These are phyloP conservation scores for Gynandropsis gynandra DNA, from an alignment of 345 rosid species.

Conservation along the genomic window DNA sequence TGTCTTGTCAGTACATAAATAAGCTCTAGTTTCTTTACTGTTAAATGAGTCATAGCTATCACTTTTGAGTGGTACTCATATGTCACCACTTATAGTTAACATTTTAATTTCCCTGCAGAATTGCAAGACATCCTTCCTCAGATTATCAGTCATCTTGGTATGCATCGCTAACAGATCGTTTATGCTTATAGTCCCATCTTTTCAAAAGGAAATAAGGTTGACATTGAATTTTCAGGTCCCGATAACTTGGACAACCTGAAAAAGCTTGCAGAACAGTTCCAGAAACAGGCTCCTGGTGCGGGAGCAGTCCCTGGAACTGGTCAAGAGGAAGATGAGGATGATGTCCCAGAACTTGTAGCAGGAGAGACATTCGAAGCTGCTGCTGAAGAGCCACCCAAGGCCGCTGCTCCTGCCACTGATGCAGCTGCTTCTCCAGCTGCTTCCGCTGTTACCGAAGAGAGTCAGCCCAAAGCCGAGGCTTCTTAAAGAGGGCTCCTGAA, in stretches of 20 bases:
- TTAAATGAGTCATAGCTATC: neutral
- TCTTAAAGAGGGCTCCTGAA: conserved; percentile 10
- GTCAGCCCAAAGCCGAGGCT: neutral
- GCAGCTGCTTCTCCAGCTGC: too few relatives aligned
- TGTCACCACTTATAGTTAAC: neutral
- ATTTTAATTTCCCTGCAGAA: conserved; percentile 34
- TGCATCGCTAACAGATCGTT: neutral
- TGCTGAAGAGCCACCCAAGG: conserved; percentile 47
- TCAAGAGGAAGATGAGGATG: conserved; percentile 68
- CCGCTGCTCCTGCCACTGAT: neutral
- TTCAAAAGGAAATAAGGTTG: neutral
- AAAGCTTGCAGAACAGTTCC: conserved; percentile 93
- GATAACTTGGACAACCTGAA: conserved; percentile 89
- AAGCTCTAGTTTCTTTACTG: conserved; percentile 2
- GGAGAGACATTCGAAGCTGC: conserved; percentile 90
- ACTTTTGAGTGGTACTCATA: neutral
- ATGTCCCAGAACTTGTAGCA: conserved; percentile 75
- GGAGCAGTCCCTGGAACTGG: conserved; percentile 32
- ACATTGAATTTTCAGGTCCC: conserved; percentile 44
- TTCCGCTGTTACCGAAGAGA: too few relatives aligned
- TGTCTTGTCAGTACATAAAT: too few relatives aligned
- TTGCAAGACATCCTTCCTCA: conserved; percentile 93
- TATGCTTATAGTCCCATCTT: neutral
- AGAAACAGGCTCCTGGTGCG: conserved; percentile 54
- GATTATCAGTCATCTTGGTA: conserved; percentile 81